phyloP scores from a whole-genome alignment of 352 stramenopile species.

The Salisapilia sapeloensis region DNA sequence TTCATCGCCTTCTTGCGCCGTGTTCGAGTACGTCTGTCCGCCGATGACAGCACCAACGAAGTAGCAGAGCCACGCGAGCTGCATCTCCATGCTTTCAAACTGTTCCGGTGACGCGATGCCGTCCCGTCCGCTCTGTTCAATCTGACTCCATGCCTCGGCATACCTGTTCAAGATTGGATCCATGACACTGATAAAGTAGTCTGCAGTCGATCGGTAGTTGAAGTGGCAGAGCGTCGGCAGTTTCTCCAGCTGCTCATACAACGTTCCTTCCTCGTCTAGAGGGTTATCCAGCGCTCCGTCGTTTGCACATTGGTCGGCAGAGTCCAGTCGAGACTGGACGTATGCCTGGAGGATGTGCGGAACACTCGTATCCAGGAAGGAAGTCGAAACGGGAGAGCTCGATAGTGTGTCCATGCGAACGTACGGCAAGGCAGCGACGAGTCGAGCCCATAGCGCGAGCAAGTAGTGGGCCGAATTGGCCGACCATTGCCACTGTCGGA shows the following conservation, averaged over 20 bases:
- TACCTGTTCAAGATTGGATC: constrained; percentile 92
- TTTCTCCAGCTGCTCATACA: constrained; percentile 95
- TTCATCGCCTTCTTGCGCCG: constrained; percentile 87
- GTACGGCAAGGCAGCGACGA: constrained; percentile 95
- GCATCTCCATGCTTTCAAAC: constrained; percentile 82
- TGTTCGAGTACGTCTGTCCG: constrained; percentile 88
- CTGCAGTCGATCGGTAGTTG: constrained; percentile 87
- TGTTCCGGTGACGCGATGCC: constrained; percentile 39
- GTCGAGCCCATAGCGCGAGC: constrained; percentile 88
- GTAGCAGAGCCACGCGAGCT: constrained; percentile 96
- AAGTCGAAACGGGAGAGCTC: constrained; percentile 29
- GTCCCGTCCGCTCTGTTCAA: constrained; percentile 31
- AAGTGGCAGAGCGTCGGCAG: constrained; percentile 94
- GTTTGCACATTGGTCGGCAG: constrained; percentile 84
- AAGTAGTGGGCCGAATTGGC: constrained; percentile 95
- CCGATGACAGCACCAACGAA: constrained; percentile 93
- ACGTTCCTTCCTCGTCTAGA: constrained; percentile 90
- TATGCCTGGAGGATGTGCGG: constrained; percentile 91
- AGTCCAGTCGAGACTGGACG: constrained; percentile 91
- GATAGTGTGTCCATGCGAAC: constrained; percentile 64
- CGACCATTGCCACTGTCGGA: constrained; percentile 92
- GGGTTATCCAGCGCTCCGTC: constrained; percentile 92
- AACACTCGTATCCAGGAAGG: constrained; percentile 55
- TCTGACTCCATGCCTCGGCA: constrained; percentile 70
- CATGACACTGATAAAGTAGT: constrained; percentile 89